A percentile compares a stretch with the other conserved stretches of the same genome.
These are phyloP conservation scores for Microcos paniculata DNA, from an alignment of 345 rosid species.

Conservation along the genomic window DNA sequence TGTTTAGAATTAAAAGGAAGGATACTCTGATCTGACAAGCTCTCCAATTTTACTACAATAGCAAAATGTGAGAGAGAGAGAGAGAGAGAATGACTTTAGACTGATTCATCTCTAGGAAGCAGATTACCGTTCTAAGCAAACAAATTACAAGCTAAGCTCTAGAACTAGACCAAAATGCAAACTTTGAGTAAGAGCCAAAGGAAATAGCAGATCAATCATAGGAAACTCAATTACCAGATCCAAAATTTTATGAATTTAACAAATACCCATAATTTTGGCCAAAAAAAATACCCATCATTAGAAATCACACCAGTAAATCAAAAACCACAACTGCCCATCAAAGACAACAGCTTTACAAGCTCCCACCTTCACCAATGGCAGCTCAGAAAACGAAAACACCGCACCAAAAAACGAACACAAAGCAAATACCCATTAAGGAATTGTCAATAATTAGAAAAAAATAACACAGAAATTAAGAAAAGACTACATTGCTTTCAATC, in stretches of 20 bases:
- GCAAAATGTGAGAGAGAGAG: neutral
- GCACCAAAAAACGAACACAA: neutral
- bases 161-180: slow-evolving; percentile 1
- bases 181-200: neutral
- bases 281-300: neutral
- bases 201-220: slow-evolving; percentile 19
- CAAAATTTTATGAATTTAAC: slow-evolving; percentile 16
- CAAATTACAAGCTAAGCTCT: neutral
- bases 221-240: slow-evolving; percentile 24
- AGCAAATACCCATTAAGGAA: neutral
- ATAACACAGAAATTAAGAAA: neutral
- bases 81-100: neutral
- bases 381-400: neutral
- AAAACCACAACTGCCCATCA: slow-evolving; percentile 10
- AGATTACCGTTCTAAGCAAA: neutral
- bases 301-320: slow-evolving; percentile 19
- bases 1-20: neutral
- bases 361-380: slow-evolving; percentile 15
- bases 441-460: neutral
- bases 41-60: too few relatives aligned
- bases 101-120: slow-evolving; percentile 1
- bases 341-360: slow-evolving; percentile 7
- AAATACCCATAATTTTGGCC: slow-evolving; percentile 1
- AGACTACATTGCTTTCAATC: neutral
- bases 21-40: neutral